Percentiles rank a stretch among this genome's conserved stretches.
Evolutionary conservation across 2,329 filamentous ascomycete genomes (phyloP).

Genomic region (Falciphora oryzae): DNA sequence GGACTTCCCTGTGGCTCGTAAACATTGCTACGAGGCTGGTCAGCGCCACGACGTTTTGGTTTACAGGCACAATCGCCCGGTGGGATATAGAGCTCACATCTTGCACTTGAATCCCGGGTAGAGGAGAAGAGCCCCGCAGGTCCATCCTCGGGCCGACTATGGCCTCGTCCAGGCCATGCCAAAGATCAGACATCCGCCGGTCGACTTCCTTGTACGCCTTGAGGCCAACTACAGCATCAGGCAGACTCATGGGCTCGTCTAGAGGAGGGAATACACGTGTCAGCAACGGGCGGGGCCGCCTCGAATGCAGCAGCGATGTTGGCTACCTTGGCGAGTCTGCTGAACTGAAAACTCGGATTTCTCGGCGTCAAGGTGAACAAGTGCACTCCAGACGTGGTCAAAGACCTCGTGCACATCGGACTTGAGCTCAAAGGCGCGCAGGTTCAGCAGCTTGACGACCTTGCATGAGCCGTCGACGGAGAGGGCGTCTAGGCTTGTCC

Average conservation of each 20-base stretch:
- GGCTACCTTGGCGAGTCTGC: constrained; percentile 43
- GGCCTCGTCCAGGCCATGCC: constrained; percentile 55
- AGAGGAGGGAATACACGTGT: background rate
- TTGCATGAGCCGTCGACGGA: constrained; percentile 56
- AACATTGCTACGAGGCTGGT: constrained; percentile 29
- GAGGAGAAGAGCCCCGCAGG: constrained; percentile 22
- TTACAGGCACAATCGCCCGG: background rate
- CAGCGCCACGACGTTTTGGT: background rate
- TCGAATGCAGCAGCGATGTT: background rate
- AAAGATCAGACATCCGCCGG: constrained; percentile 53
- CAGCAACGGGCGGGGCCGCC: background rate
- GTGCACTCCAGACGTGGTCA: constrained; percentile 62
- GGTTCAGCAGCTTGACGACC: constrained; percentile 58
- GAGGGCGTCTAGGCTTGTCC: constrained; percentile 52
- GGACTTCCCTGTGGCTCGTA: constrained; percentile 37
- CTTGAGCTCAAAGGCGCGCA: constrained; percentile 61
- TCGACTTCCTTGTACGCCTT: constrained; percentile 57
- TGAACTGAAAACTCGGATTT: constrained; percentile 51
- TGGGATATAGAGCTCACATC: constrained; percentile 26
- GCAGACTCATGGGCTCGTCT: constrained; percentile 47
- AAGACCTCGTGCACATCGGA: constrained; percentile 61
- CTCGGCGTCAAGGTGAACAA: constrained; percentile 58
- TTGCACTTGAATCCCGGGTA: constrained; percentile 36
- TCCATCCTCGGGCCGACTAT: constrained; percentile 57
- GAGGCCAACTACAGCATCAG: constrained; percentile 49